A percentile compares a stretch with the other conserved stretches of the same genome.
phyloP scores from a whole-genome alignment of 345 rosid species.

The Brassica incana region DNA sequence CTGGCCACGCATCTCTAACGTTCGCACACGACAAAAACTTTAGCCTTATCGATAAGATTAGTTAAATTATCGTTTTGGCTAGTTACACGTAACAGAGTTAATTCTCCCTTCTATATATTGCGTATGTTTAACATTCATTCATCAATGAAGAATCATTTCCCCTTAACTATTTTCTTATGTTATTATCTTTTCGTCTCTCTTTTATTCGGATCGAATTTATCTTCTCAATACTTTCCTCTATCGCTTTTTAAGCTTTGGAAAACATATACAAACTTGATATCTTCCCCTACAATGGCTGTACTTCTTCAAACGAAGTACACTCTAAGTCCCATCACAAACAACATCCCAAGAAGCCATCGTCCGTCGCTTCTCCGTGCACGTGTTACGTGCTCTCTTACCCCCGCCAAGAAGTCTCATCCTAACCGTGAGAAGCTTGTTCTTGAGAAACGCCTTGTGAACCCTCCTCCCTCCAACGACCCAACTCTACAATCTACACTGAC shows the following conservation, averaged over 20 bases:
- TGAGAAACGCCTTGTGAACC: conserved; percentile 24
- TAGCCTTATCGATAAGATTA: background rate
- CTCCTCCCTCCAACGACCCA: conserved; percentile 44
- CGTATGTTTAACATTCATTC: background rate
- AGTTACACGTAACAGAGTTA: background rate
- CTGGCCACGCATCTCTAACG: background rate
- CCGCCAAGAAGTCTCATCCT: conserved; percentile 42
- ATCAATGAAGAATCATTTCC: background rate
- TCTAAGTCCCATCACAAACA: conserved; percentile 16
- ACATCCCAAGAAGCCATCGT: conserved; percentile 17
- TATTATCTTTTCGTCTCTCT: background rate
- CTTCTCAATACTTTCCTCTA: background rate
- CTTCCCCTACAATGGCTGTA: conserved; percentile 47
- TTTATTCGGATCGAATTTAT: no score
- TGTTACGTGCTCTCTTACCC: conserved; percentile 43
- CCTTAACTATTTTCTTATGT: background rate
- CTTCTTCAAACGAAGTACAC: conserved; percentile 45
- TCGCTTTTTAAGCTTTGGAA: background rate
- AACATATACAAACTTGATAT: background rate
- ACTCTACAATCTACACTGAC: conserved; percentile 65
- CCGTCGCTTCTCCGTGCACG: background rate
- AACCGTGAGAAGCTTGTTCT: conserved; percentile 33
- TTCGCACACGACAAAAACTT: background rate
- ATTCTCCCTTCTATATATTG: background rate
- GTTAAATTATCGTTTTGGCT: background rate